Percentiles rank a stretch among this genome's conserved stretches.
Evolutionary conservation across 2,329 filamentous ascomycete species (phyloP).

Genomic region (Calonectria leucothoes): DNA sequence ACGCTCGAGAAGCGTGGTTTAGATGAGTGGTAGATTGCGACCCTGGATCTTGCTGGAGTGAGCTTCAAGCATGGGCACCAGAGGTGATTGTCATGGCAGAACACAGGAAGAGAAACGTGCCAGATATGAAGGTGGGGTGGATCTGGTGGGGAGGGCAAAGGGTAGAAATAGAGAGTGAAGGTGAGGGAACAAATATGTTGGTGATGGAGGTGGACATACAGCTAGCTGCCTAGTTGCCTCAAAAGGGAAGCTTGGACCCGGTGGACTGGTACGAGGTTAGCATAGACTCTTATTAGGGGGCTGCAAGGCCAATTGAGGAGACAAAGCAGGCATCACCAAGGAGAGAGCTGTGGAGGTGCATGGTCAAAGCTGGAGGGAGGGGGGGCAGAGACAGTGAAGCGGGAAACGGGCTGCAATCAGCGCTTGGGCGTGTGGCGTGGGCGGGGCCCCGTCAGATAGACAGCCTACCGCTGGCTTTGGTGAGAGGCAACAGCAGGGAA

Average conservation of each 20-base stretch:
- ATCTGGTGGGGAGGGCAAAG: not conserved
- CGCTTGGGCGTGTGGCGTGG: conserved; percentile 43
- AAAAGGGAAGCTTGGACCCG: conserved; percentile 18
- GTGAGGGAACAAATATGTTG: conserved; percentile 19
- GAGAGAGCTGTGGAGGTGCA: conserved; percentile 30
- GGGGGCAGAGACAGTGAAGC: conserved; percentile 36
- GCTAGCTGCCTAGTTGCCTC: conserved; percentile 26
- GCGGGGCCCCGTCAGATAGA: conserved; percentile 37
- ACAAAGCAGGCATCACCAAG: conserved; percentile 30
- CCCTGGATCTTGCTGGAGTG: conserved; percentile 71
- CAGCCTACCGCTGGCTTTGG: conserved; percentile 27
- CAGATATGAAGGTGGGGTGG: not conserved
- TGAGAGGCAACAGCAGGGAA: conserved; percentile 29
- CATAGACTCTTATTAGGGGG: conserved; percentile 25
- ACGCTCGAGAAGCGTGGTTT: not conserved
- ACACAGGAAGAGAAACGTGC: not conserved
- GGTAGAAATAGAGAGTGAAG: not conserved
- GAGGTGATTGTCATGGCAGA: not conserved
- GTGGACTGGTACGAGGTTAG: conserved; percentile 31
- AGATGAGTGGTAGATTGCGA: conserved; percentile 28
- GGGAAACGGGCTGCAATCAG: conserved; percentile 40
- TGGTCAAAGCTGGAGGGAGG: conserved; percentile 24
- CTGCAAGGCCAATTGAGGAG: conserved; percentile 23
- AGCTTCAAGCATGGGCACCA: conserved; percentile 62
- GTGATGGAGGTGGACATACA: conserved; percentile 32